Evolutionary conservation across 192 early-diverging fungal genomes (phyloP).

Genomic region (Backusella westeae): DNA sequence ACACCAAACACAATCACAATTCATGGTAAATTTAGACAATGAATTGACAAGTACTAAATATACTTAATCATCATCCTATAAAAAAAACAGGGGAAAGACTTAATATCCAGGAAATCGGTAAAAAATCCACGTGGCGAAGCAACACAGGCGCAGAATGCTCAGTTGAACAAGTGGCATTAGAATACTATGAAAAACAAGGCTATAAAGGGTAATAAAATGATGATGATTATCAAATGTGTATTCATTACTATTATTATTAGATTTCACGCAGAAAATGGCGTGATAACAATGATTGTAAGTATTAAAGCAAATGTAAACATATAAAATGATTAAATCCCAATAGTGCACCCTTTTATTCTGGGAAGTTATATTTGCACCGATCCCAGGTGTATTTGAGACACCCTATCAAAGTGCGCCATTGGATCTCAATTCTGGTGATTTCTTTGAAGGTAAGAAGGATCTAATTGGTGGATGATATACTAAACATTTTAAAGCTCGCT

Average conservation of each 20-base stretch:
- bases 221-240: neutral
- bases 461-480: neutral
- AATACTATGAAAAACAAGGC: conserved; percentile 60
- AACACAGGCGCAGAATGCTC: conserved; percentile 59
- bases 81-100: conserved; percentile 24
- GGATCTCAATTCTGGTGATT: conserved; percentile 64
- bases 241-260: conserved; percentile 4
- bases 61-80: neutral
- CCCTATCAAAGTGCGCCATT: conserved; percentile 65
- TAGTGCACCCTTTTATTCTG: conserved; percentile 65
- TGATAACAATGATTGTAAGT: conserved; percentile 51
- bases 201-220: conserved; percentile 44
- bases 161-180: conserved; percentile 63
- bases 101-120: conserved; percentile 33
- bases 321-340: neutral
- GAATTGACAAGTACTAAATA: no score
- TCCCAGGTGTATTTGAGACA: conserved; percentile 69
- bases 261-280: conserved; percentile 61
- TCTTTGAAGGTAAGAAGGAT: conserved; percentile 45
- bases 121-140: conserved; percentile 47
- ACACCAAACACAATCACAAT: conserved; percentile 38
- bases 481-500: conserved; percentile 24
- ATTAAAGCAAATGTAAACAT: neutral
- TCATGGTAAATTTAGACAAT: conserved; percentile 19
- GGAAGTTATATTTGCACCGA: conserved; percentile 63